phyloP scores from a whole-genome alignment of 2,329 filamentous ascomycete genomes.

The Pezicula rhizophila region DNA sequence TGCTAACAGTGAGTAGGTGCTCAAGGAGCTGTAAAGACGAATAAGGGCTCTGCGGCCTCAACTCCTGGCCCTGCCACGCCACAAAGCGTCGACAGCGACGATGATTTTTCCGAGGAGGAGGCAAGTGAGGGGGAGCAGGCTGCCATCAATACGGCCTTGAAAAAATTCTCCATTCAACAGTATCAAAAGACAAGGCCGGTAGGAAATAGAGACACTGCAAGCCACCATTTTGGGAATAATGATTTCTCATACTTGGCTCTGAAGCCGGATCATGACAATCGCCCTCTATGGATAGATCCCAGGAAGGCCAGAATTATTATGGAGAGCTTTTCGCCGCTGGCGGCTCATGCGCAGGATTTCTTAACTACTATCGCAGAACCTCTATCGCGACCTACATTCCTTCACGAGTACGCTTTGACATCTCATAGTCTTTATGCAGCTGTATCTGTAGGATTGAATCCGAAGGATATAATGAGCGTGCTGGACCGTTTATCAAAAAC shows the following conservation, averaged over 20 bases:
- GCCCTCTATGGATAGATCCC: slow-evolving; percentile 91
- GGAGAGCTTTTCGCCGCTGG: slow-evolving; percentile 87
- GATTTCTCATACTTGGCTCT: slow-evolving; percentile 76
- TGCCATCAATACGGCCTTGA: slow-evolving; percentile 51
- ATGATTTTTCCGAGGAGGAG: slow-evolving; percentile 46
- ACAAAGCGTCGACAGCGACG: slow-evolving; percentile 48
- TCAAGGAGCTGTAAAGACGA: slow-evolving; percentile 45
- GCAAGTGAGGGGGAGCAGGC: slow-evolving; percentile 45
- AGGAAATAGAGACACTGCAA: slow-evolving; percentile 24
- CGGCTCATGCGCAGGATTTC: slow-evolving; percentile 85
- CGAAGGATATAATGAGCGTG: slow-evolving; percentile 82
- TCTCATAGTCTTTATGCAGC: slow-evolving; percentile 92
- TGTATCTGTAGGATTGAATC: slow-evolving; percentile 86
- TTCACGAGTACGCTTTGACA: slow-evolving; percentile 91
- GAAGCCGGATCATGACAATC: slow-evolving; percentile 83
- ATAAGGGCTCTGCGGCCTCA: slow-evolving; percentile 50
- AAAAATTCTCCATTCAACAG: slow-evolving; percentile 44
- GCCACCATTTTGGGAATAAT: slow-evolving; percentile 26
- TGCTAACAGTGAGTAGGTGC: slow-evolving; percentile 34
- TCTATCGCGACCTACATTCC: slow-evolving; percentile 77
- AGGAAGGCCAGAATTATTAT: slow-evolving; percentile 81
- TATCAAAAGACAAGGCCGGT: slow-evolving; percentile 18
- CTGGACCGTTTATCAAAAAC: slow-evolving; percentile 87
- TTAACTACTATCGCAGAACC: slow-evolving; percentile 94
- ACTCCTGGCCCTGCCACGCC: slow-evolving; percentile 57